Evolutionary conservation across 768 basidiomycete species (phyloP), one percentile per base, ranked within the genome.

Genomic region (Podaxis sp.): DNA sequence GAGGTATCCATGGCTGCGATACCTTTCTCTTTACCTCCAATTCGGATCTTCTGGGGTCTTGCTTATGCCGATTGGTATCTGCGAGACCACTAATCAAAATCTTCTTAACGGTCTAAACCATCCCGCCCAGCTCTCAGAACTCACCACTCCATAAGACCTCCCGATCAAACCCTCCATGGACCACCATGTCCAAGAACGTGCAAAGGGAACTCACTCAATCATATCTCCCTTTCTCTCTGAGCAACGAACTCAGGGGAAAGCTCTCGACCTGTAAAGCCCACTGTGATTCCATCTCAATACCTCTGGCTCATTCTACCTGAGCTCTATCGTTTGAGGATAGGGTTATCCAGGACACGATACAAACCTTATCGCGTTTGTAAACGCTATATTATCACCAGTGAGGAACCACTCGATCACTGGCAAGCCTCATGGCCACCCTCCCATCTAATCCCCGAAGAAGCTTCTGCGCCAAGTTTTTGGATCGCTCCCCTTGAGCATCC

Each of bases 1-100:
- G 61, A 62, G 61, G 61, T 46, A 62, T 62, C 61, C 61, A 62
- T 62, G 61, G 61, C 61, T 62, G 38, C 46, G 47, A 46, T 46
- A n/a, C 47, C 43, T 38, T 25, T 43, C 61, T 51, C 55, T 40
- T 50, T 62, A 62, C 56, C 61, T 56, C 47, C 47, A 55, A 22
- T 43, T 29, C 27, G 47, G 54, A 56, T 62, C 61, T 62, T 55
- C 54, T 27, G 7, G 50, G n/a, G 29, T 24, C 25, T 38, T 22
- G 15, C 19, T n/a, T n/a, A n/a, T 8, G 13, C 37, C 38, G 55
- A 15, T 17, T 19, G 12, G 61, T 55, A 17, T 41, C 53, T 61
- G 36, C 22, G 22, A n/a, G 55, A 50, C 33, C 17, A 24, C 24
- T 38, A n/a, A 46, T 36, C 33, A 62, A 52, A 61, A 61, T 29